These are phyloP conservation scores for Tetrahymena borealis DNA, from an alignment of 73 alveolate genomes.

Conservation along the genomic window DNA sequence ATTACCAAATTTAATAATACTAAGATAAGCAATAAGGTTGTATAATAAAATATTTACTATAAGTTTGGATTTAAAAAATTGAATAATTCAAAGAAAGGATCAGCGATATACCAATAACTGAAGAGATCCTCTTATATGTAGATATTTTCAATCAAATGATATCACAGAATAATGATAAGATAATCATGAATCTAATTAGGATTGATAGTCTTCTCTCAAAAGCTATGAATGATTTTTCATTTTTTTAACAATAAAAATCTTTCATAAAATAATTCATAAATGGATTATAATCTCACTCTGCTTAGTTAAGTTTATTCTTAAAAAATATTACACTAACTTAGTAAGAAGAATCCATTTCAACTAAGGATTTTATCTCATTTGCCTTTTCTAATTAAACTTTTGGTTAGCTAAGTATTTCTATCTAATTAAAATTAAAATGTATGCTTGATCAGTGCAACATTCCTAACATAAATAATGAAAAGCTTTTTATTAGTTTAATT, in stretches of 20 bases:
- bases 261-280: background rate
- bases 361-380: background rate
- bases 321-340: background rate
- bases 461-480: background rate
- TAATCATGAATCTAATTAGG: background rate
- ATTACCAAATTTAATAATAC: background rate
- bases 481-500: background rate
- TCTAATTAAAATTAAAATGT: background rate
- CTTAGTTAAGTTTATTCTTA: background rate
- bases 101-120: background rate
- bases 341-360: background rate
- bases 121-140: background rate
- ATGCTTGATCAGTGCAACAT: background rate
- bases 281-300: background rate
- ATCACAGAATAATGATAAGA: background rate
- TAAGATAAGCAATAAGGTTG: background rate
- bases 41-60: background rate
- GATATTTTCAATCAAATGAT: background rate
- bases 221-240: background rate
- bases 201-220: background rate
- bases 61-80: background rate
- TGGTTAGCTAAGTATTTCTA: background rate
- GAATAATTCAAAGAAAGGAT: background rate
- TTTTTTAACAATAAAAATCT: background rate
- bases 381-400: background rate